A percentile compares a stretch with the other conserved stretches of the same genome.
Conservation (phyloP, 225 moss, liverwort and hornwort species). For the Marchantia polymorpha region DNA sequence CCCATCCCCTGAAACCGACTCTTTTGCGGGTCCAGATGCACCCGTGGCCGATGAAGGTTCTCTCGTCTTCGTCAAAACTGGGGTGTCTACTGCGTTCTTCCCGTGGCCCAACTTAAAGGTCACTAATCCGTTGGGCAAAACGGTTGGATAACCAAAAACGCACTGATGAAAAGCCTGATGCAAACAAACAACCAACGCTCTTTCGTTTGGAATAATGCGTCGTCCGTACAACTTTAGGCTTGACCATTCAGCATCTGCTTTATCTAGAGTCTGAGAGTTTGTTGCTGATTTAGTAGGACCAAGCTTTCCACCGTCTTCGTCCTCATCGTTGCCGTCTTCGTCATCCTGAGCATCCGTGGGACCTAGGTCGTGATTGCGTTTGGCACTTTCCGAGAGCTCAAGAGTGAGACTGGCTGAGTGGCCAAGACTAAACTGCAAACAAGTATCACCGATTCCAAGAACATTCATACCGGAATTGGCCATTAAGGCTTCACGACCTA, state of each 20-base stretch:
- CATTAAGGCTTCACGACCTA: slow-evolving; percentile 83
- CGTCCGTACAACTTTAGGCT: slow-evolving; percentile 36
- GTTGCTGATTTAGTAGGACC: slow-evolving; percentile 11
- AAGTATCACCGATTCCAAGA: slow-evolving; percentile 80
- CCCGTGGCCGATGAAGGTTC: slow-evolving; percentile 28
- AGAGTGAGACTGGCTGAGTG: slow-evolving; percentile 71
- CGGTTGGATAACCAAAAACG: slow-evolving; percentile 46
- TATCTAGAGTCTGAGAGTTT: slow-evolving; percentile 12
- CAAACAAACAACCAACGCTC: slow-evolving; percentile 68
- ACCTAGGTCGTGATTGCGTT: slow-evolving; percentile 11
- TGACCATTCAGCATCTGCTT: slow-evolving; percentile 32
- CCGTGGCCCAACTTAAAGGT: slow-evolving; percentile 48
- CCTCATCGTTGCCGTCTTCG: slow-evolving; percentile 30
- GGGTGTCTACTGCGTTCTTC: slow-evolving; percentile 39
- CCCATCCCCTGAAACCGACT: slow-evolving; percentile 44
- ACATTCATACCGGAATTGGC: slow-evolving; percentile 79
- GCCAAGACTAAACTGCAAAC: slow-evolving; percentile 88
- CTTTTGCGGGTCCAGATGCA: slow-evolving; percentile 22
- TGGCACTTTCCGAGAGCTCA: slow-evolving; percentile 64
- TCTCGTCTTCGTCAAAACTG: slow-evolving; percentile 48
- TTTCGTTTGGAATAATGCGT: slow-evolving; percentile 56
- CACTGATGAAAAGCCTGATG: slow-evolving; percentile 84
- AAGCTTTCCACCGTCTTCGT: slow-evolving; percentile 29
- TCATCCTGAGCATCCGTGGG: slow-evolving; percentile 31
- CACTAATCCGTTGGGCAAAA: slow-evolving; percentile 38